Evolutionary conservation across 495 filamentous ascomycete species (phyloP).

Genomic region (Xylaria venustula): DNA sequence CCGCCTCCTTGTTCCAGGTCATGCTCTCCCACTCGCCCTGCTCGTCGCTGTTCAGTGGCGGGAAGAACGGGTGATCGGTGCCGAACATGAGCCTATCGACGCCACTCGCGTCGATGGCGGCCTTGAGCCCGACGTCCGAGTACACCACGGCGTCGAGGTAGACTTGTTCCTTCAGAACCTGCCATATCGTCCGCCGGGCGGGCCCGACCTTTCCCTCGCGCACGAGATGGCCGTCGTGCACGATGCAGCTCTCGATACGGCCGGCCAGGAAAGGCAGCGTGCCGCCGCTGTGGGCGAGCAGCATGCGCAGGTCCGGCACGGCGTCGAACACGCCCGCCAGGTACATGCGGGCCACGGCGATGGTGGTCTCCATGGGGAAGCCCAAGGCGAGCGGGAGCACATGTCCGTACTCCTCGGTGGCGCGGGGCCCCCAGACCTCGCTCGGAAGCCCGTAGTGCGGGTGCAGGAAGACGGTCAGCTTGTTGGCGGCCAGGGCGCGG

Average conservation of each 20-base stretch:
- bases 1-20: slow-evolving; percentile 69
- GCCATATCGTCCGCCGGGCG: slow-evolving; percentile 65
- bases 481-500: slow-evolving; percentile 60
- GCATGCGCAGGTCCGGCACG: slow-evolving; percentile 65
- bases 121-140: slow-evolving; percentile 67
- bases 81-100: slow-evolving; percentile 76
- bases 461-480: slow-evolving; percentile 77
- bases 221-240: slow-evolving; percentile 72
- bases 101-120: slow-evolving; percentile 64
- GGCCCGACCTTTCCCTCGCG: slow-evolving; percentile 45
- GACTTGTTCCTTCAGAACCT: slow-evolving; percentile 80
- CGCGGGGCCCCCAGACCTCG: slow-evolving; percentile 71
- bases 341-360: slow-evolving; percentile 85
- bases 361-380: slow-evolving; percentile 92
- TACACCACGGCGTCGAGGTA: slow-evolving; percentile 91
- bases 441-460: slow-evolving; percentile 88
- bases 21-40: slow-evolving; percentile 81
- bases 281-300: slow-evolving; percentile 87
- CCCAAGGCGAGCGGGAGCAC: slow-evolving; percentile 84
- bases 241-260: slow-evolving; percentile 81
- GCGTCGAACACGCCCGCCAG: slow-evolving; percentile 81
- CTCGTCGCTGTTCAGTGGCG: slow-evolving; percentile 62
- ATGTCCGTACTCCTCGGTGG: slow-evolving; percentile 71
- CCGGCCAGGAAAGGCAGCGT: slow-evolving; percentile 88
- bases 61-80: slow-evolving; percentile 95